Conservation (phyloP, 139 green algal species). For the Pleodorina starrii region DNA sequence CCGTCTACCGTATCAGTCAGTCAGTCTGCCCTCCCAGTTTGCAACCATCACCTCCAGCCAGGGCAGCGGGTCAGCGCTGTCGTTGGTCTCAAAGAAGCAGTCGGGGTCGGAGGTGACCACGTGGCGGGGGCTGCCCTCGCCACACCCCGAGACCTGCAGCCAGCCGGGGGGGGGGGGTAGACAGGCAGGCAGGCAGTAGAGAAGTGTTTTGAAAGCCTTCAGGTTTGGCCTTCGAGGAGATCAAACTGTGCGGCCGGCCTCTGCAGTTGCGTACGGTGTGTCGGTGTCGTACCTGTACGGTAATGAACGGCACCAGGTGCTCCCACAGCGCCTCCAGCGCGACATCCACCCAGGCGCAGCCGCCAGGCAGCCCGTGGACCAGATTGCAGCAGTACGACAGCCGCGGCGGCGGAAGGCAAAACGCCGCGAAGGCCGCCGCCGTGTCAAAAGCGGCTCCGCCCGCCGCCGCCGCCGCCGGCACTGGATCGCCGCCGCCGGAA, state of each 20-base stretch:
- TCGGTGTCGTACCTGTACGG: slow-evolving; percentile 9
- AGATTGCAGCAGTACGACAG: slow-evolving; percentile 52
- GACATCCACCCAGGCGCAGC: slow-evolving; percentile 46
- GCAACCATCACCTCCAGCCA: slow-evolving; percentile 31
- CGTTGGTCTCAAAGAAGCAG: slow-evolving; percentile 56
- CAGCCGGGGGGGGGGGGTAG: background rate
- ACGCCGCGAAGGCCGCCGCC: background rate
- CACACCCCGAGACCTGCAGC: slow-evolving; percentile 45
- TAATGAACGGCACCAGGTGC: slow-evolving; percentile 34
- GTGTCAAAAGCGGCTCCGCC: background rate
- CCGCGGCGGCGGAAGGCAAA: slow-evolving; percentile 29
- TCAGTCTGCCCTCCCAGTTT: too few relatives aligned
- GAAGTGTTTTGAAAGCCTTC: too few relatives aligned
- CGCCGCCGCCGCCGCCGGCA: background rate
- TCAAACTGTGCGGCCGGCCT: too few relatives aligned
- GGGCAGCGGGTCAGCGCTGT: slow-evolving; percentile 9
- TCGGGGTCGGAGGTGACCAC: slow-evolving; percentile 43
- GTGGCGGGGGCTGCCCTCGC: slow-evolving; percentile 41
- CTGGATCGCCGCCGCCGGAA: too few relatives aligned
- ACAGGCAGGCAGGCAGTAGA: too few relatives aligned
- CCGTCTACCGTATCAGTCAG: too few relatives aligned
- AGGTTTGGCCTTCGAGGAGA: too few relatives aligned
- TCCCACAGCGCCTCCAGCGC: slow-evolving; percentile 50
- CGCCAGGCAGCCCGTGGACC: slow-evolving; percentile 48
- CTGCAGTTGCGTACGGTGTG: too few relatives aligned